Evolutionary conservation across 768 basidiomycete species (phyloP).

Genomic region (Clitopilus hobsonii): DNA sequence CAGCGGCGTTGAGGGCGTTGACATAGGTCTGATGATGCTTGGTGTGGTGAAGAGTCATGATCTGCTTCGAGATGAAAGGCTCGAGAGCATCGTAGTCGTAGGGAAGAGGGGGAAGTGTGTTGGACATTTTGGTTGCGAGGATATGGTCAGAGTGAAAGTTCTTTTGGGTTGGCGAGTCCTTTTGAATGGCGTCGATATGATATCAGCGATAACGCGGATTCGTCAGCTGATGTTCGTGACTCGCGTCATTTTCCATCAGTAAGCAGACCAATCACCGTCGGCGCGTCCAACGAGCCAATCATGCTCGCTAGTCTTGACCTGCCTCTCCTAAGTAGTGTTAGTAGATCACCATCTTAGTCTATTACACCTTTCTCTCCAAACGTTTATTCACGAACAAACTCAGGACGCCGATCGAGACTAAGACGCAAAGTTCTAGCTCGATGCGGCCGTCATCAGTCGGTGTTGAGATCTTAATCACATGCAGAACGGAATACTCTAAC

Average conservation of each 20-base stretch:
- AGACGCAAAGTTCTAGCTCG: no score
- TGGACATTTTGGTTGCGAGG: conserved; percentile 13
- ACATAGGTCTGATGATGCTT: conserved; percentile 97
- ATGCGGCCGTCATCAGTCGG: no score
- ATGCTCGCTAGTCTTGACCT: not conserved
- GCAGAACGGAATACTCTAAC: no score
- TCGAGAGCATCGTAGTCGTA: conserved; percentile 88
- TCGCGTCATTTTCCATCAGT: not conserved
- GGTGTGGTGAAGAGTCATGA: conserved; percentile 92
- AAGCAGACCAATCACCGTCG: not conserved
- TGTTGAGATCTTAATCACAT: no score
- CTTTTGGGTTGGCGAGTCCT: not conserved
- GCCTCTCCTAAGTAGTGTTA: no score
- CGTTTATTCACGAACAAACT: no score
- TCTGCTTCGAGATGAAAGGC: conserved; percentile 88
- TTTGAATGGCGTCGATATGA: not conserved
- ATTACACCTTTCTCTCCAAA: no score
- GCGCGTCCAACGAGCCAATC: not conserved
- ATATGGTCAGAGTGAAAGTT: not conserved
- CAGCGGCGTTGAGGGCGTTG: conserved; percentile 87
- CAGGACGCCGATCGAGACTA: no score
- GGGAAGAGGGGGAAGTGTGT: conserved; percentile 59
- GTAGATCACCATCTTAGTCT: no score
- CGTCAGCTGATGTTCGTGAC: not conserved
- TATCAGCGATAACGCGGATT: not conserved